phyloP scores from a whole-genome alignment of 2,329 filamentous ascomycete genomes.

The Penicillium sp. region DNA sequence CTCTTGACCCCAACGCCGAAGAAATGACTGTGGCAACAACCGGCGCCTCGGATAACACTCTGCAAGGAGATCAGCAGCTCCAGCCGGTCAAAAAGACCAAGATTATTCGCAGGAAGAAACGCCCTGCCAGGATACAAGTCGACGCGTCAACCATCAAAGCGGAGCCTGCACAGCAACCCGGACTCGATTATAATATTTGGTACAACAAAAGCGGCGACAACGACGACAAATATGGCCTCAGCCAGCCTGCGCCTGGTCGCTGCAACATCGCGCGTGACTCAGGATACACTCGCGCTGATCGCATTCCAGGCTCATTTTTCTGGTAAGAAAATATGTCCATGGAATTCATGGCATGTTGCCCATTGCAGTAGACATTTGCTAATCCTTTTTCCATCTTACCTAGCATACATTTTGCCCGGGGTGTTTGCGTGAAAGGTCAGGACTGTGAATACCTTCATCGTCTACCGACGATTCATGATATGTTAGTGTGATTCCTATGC shows the following conservation, averaged over 20 bases:
- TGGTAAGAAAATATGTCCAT: slow-evolving; percentile 40
- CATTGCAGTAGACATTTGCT: slow-evolving; percentile 53
- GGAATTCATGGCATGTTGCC: slow-evolving; percentile 51
- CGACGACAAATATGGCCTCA: slow-evolving; percentile 79
- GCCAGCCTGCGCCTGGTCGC: slow-evolving; percentile 71
- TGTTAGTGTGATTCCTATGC: slow-evolving; percentile 33
- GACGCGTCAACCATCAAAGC: slow-evolving; percentile 74
- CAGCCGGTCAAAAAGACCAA: slow-evolving; percentile 58
- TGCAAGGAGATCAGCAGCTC: slow-evolving; percentile 12
- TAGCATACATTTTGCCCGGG: slow-evolving; percentile 13
- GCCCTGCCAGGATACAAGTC: slow-evolving; percentile 82
- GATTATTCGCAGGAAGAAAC: slow-evolving; percentile 81
- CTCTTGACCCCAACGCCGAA: slow-evolving; percentile 8
- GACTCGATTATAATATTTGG: slow-evolving; percentile 96
- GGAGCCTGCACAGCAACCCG: slow-evolving; percentile 82
- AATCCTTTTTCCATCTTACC: background rate
- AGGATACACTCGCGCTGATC: slow-evolving; percentile 70
- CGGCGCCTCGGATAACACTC: slow-evolving; percentile 27
- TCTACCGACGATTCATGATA: slow-evolving; percentile 71
- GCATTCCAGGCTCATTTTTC: slow-evolving; percentile 72
- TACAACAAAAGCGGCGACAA: slow-evolving; percentile 99
- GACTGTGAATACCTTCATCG: slow-evolving; percentile 93
- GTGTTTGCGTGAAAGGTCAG: slow-evolving; percentile 60
- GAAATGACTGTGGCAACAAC: slow-evolving; percentile 15
- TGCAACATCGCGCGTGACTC: slow-evolving; percentile 76